These are phyloP conservation scores for Rhizomucor pusillus DNA, from an alignment of 371 early-diverging fungal species.

Conservation along the genomic window DNA sequence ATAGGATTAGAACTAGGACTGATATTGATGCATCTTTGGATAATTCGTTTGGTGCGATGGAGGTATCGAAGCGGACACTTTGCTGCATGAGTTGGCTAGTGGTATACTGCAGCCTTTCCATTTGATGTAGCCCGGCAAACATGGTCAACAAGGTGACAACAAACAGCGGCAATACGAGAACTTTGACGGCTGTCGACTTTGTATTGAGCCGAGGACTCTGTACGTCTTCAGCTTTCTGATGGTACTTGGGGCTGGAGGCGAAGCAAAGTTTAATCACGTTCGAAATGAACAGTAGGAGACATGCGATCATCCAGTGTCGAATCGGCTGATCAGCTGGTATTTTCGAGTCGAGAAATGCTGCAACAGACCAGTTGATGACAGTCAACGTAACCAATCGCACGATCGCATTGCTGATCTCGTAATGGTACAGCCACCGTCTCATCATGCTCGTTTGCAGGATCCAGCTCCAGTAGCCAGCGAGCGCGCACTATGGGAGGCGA, in stretches of 20 bases:
- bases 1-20: constrained; percentile 48
- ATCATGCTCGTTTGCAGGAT: constrained; percentile 56
- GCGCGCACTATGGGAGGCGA: constrained; percentile 11
- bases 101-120: constrained; percentile 43
- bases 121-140: constrained; percentile 47
- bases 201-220: constrained; percentile 34
- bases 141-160: constrained; percentile 50
- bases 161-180: constrained; percentile 49
- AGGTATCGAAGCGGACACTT: constrained; percentile 22
- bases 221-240: constrained; percentile 36
- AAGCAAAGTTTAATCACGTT: constrained; percentile 53
- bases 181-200: constrained; percentile 39
- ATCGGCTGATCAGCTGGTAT: constrained; percentile 52
- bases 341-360: constrained; percentile 39
- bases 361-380: constrained; percentile 51
- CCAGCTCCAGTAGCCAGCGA: constrained; percentile 61
- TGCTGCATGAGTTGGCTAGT: constrained; percentile 36
- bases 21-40: constrained; percentile 17
- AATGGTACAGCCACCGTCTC: constrained; percentile 60
- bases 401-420: constrained; percentile 57
- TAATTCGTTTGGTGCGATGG: constrained; percentile 11
- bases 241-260: constrained; percentile 46
- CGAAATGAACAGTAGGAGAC: constrained; percentile 41
- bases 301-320: constrained; percentile 49
- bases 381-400: constrained; percentile 56